Evolutionary conservation across 352 stramenopile species (phyloP), one percentile per base, ranked within the genome.

Genomic region (Saprolegnia parasitica): DNA sequence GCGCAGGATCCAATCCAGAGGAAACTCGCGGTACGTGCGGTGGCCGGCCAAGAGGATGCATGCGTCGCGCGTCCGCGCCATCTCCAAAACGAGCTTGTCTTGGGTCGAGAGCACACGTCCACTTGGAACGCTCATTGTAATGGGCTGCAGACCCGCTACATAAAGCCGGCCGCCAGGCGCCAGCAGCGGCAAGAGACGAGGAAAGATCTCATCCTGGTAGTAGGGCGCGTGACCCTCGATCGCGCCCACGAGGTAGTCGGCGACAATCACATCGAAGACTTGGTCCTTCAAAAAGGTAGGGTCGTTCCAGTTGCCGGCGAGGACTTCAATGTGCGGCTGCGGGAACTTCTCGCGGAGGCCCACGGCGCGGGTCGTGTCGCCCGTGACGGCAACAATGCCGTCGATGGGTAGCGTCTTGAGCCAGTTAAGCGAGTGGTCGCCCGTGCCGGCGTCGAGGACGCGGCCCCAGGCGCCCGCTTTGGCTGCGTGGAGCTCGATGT

Each of bases 211-310:
- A 73, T 95, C 86, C 75, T 97, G 90, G 68, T 86, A 92, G 73
- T 96, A 98, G 0, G 92, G 90, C 39, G 81, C 84, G 74, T 97
- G 97, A 21, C 90, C 92, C 71, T 97, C 92, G 63, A 98, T 93
- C 13, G 92, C 90, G 55, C 92, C 92, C 26, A 98, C 80, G 4
- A 98, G 77, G 74, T 98, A 98, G 74, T 98, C 92, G 42, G 86
- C 86, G 52, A 95, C 78, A 70, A 95, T 79, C 56, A 91, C 84
- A 68, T 95, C 86, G 72, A 92, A 93, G 46, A 68, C 63, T 68
- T 87, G 76, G 20, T 78, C 73, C n/a, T 80, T 57, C n/a, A 92
- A 71, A 67, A 95, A 92, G 23, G 49, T 67, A 16, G 73, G 71
- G 64, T 90, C 75, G 55, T 86, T 76, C 86, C 86, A 95, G 60